A percentile compares a stretch with the other conserved stretches of the same genome.
Conservation (phyloP, 2,329 filamentous ascomycete species). For the Madurella fahalii region DNA sequence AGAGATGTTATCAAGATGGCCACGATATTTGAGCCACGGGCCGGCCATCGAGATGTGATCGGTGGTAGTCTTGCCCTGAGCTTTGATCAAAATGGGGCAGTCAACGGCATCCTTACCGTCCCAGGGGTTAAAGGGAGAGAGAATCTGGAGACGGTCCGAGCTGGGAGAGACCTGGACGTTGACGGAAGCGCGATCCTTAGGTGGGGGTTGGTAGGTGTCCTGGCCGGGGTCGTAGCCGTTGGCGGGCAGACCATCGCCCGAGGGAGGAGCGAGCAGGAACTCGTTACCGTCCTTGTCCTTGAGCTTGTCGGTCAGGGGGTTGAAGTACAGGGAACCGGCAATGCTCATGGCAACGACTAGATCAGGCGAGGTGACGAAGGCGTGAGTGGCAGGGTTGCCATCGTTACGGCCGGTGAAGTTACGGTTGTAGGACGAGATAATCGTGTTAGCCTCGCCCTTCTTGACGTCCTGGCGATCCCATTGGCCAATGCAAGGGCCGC, state of each 20-base stretch:
- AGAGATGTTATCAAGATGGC: slow-evolving; percentile 98
- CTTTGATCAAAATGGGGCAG: slow-evolving; percentile 93
- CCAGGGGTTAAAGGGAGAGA: slow-evolving; percentile 83
- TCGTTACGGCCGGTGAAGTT: slow-evolving; percentile 98
- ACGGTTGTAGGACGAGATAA: slow-evolving; percentile 98
- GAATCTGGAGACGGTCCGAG: slow-evolving; percentile 91
- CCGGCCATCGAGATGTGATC: slow-evolving; percentile 98
- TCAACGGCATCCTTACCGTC: slow-evolving; percentile 83
- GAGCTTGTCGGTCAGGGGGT: slow-evolving; percentile 86
- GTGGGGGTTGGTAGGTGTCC: slow-evolving; percentile 95
- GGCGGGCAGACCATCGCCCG: slow-evolving; percentile 73
- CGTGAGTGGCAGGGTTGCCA: slow-evolving; percentile 43
- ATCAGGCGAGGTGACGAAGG: slow-evolving; percentile 46
- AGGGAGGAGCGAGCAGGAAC: slow-evolving; percentile 79
- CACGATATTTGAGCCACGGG: slow-evolving; percentile 98
- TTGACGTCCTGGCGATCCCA: slow-evolving; percentile 92
- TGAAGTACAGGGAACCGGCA: slow-evolving; percentile 64
- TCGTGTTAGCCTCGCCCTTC: slow-evolving; percentile 95
- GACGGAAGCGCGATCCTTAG: slow-evolving; percentile 68
- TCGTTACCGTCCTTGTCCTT: slow-evolving; percentile 96
- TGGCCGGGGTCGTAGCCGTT: slow-evolving; percentile 82
- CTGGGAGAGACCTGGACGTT: slow-evolving; percentile 78
- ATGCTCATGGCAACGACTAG: slow-evolving; percentile 41
- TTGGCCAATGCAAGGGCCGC: slow-evolving; percentile 88
- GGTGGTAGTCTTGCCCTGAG: slow-evolving; percentile 91